Percentiles rank a stretch among this genome's conserved stretches.
phyloP scores from a whole-genome alignment of 2,329 filamentous ascomycete species.

The Fusarium verticillioides region DNA sequence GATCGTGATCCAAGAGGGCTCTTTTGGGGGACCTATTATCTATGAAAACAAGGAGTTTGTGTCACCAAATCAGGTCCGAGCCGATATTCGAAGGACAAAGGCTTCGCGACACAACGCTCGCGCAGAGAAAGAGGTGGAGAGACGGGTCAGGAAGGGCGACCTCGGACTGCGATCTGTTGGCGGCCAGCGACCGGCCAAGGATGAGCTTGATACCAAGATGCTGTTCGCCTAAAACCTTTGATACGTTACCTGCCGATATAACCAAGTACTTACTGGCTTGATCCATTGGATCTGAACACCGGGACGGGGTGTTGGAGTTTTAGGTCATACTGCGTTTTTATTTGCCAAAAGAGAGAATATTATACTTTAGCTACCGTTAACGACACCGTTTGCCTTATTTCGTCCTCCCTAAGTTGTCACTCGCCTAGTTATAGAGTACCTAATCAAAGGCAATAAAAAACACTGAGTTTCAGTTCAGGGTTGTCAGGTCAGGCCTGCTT shows the following conservation, averaged over 20 bases:
- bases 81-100: conserved; percentile 81
- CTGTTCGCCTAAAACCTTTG: conserved; percentile 72
- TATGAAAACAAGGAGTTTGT: conserved; percentile 99
- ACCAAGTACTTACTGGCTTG: conserved; percentile 38
- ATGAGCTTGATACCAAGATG: conserved; percentile 79
- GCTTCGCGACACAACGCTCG: conserved; percentile 82
- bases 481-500: neutral
- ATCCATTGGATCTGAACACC: conserved; percentile 37
- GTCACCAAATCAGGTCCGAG: conserved; percentile 91
- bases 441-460: neutral
- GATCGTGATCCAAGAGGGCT: conserved; percentile 93
- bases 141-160: conserved; percentile 77
- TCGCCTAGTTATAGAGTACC: neutral
- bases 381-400: conserved; percentile 15
- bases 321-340: conserved; percentile 40
- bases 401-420: neutral
- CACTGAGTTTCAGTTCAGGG: neutral
- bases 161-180: conserved; percentile 78
- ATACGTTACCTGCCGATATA: conserved; percentile 43
- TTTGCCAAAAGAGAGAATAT: conserved; percentile 33
- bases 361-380: conserved; percentile 6
- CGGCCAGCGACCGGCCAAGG: conserved; percentile 69
- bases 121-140: conserved; percentile 78
- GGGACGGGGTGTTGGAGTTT: conserved; percentile 44
- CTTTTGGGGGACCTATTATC: conserved; percentile 94